phyloP scores from a whole-genome alignment of 306 rosid species.

The Comarum palustre region DNA sequence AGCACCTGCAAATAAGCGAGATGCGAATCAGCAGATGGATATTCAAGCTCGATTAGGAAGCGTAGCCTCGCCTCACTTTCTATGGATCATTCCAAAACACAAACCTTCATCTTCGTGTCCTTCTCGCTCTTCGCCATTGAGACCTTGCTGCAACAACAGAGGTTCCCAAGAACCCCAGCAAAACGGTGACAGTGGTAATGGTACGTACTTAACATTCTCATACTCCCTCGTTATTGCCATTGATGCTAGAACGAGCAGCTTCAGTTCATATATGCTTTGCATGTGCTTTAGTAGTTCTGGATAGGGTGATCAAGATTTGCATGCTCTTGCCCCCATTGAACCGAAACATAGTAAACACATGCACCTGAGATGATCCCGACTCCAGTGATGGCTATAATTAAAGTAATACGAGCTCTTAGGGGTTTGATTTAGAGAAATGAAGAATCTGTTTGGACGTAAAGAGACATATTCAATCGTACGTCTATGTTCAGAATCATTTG shows the following conservation, averaged over 20 bases:
- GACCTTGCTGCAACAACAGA: constrained; percentile 45
- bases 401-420: background rate
- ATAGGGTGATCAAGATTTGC: background rate
- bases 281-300: background rate
- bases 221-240: background rate
- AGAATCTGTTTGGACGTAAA: background rate
- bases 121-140: constrained; percentile 20
- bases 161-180: constrained; percentile 40
- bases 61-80: constrained; percentile 34
- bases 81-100: constrained; percentile 28
- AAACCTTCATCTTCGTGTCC: constrained; percentile 23
- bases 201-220: constrained; percentile 18
- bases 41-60: constrained; percentile 46
- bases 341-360: background rate
- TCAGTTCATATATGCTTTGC: background rate
- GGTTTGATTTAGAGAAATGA: background rate
- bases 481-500: background rate
- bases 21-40: constrained; percentile 40
- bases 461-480: too few species aligned
- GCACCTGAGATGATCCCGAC: background rate
- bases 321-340: background rate
- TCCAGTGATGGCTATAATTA: too few species aligned
- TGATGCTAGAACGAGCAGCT: background rate
- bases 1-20: background rate
- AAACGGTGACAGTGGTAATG: constrained; percentile 33